Evolutionary conservation across 768 basidiomycete species (phyloP).

Genomic region (Leccinellum luteum): DNA sequence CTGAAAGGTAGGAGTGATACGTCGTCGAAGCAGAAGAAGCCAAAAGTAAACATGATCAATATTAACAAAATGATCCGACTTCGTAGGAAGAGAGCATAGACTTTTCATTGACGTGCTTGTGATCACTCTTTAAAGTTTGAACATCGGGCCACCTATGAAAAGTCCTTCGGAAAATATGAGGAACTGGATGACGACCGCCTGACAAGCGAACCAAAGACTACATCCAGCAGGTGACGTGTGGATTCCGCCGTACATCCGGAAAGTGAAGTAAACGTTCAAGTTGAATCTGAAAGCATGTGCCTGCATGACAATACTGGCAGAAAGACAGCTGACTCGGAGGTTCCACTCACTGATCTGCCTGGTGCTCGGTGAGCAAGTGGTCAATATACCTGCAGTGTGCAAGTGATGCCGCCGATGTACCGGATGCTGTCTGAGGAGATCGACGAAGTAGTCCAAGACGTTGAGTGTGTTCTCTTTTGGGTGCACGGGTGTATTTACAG

Average conservation of each 20-base stretch:
- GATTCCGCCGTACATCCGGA: slow-evolving; percentile 17
- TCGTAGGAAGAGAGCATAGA: slow-evolving; percentile 16
- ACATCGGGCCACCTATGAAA: not conserved
- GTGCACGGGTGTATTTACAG: slow-evolving; percentile 11
- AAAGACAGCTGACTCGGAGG: not conserved
- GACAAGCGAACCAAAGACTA: slow-evolving; percentile 16
- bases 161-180: slow-evolving; percentile 9
- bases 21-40: not conserved
- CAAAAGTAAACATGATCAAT: slow-evolving; percentile 1
- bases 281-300: slow-evolving; percentile 11
- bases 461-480: slow-evolving; percentile 31
- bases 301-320: not conserved
- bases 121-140: not conserved
- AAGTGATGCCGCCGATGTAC: slow-evolving; percentile 91
- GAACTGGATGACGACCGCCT: slow-evolving; percentile 16
- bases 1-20: too few species aligned
- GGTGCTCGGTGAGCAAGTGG: slow-evolving; percentile 83
- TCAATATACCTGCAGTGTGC: slow-evolving; percentile 86
- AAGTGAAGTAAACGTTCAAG: slow-evolving; percentile 14
- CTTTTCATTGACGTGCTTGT: slow-evolving; percentile 5
- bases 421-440: slow-evolving; percentile 84
- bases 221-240: slow-evolving; percentile 7
- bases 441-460: slow-evolving; percentile 63
- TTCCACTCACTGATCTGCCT: slow-evolving; percentile 33
- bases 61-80: slow-evolving; percentile 6